Evolutionary conservation across 192 early-diverging fungal species (phyloP).

Genomic region (Mortierella claussenii): DNA sequence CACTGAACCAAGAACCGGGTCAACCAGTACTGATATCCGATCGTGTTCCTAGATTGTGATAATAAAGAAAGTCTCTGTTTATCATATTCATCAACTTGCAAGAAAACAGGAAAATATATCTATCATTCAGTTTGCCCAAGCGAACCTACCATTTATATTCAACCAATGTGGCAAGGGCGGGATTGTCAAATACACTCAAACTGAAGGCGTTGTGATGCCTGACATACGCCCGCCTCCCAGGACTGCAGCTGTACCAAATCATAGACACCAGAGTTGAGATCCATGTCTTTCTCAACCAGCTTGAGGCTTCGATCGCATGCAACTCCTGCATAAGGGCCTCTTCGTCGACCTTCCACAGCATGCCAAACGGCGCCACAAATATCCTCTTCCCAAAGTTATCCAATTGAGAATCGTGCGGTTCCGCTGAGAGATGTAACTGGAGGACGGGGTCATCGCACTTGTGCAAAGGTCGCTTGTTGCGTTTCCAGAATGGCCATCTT

Average conservation of each 20-base stretch:
- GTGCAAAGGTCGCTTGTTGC: background rate
- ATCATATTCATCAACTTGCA: background rate
- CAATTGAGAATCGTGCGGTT: background rate
- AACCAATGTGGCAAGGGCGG: conserved; percentile 16
- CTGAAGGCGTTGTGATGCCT: background rate
- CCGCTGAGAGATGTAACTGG: conserved; percentile 6
- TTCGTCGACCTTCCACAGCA: background rate
- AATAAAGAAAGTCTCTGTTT: background rate
- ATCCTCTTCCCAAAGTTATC: conserved; percentile 8
- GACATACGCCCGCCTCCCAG: background rate
- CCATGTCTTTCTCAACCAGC: background rate
- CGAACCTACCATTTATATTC: conserved; percentile 22
- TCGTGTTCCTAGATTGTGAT: conserved; percentile 14
- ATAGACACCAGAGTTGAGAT: background rate
- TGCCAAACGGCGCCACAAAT: conserved; percentile 11
- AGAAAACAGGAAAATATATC: background rate
- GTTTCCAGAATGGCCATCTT: background rate
- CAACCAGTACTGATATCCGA: conserved; percentile 17
- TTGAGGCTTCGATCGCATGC: background rate
- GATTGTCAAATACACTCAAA: conserved; percentile 10
- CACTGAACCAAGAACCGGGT: conserved; percentile 11
- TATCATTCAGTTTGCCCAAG: background rate
- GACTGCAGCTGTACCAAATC: background rate
- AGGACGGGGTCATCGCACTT: conserved; percentile 7
- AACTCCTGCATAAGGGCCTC: background rate